Evolutionary conservation across 2,329 filamentous ascomycete species (phyloP), one percentile per base, ranked within the genome.

Genomic region (Lasiodiplodia gonubiensis): DNA sequence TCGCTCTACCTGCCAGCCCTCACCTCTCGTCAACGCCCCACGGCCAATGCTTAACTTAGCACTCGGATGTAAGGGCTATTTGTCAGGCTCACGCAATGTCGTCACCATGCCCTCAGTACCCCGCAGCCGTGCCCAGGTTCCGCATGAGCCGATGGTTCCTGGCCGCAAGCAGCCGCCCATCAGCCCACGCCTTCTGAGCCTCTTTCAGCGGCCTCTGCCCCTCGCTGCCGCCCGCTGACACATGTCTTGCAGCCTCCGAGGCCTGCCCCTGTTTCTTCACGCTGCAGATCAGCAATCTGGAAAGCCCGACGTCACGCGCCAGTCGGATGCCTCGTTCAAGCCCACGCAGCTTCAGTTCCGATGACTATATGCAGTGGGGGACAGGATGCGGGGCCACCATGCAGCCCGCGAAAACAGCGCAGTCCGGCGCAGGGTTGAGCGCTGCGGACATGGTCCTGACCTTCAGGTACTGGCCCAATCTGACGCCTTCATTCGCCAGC

Each of bases 51-150:
- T 35, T n/a, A 6, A 4, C 33, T 16, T 16, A 23, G 59, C 59
- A 35, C n/a, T 2, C 27, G 42, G 3, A 30, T 51, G 59, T 63
- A 49, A 53, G 27, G 12, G 61, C 51, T 18, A 64, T 64, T 64
- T 64, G 61, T 64, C 61, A 64, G 33, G 61, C 61, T 64, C 48
- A 37, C 49, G 18, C 61, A 30, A 64, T 64, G 61, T 33, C 61
- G 61, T 64, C 61, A 64, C 61, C 18, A 64, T 64, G 48, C 23
- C 30, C 61, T 64, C 48, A 64, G 37, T 64, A 64, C 61, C 61
- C 61, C 61, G 61, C 61, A 64, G 48, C 49, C 61, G 18, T 53
- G 61, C 49, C 61, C 48, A 30, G 61, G 18, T 53, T 64, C 51
- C 37, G 48, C 61, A 30, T 30, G 39, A 48, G 57, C 57, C 57